phyloP scores from a whole-genome alignment of 2,329 filamentous ascomycete species.

The Aspergillus persii region DNA sequence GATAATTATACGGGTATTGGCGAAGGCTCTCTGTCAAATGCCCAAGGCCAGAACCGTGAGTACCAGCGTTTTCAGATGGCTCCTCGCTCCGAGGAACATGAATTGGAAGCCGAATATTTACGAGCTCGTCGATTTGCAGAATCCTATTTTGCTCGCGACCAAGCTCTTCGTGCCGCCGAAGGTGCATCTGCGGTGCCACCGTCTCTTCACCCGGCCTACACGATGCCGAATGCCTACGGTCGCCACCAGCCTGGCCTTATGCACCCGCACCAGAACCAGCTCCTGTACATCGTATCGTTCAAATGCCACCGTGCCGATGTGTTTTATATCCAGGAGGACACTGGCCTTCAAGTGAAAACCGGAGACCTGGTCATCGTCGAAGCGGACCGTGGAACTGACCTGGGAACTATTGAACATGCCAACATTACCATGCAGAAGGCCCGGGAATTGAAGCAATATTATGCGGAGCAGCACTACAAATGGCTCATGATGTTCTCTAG shows the following conservation, averaged over 20 bases:
- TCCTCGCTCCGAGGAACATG: constrained; percentile 29
- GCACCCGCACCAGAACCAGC: constrained; percentile 42
- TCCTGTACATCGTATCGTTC: constrained; percentile 81
- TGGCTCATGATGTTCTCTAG: constrained; percentile 99
- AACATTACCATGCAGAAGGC: constrained; percentile 86
- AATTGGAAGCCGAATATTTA: constrained; percentile 40
- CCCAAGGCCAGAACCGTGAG: constrained; percentile 45
- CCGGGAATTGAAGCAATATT: constrained; percentile 85
- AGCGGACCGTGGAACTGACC: constrained; percentile 90
- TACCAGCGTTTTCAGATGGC: constrained; percentile 36
- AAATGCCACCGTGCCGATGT: constrained; percentile 94
- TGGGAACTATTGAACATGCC: constrained; percentile 86
- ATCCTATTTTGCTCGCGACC: constrained; percentile 44
- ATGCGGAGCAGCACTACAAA: constrained; percentile 92
- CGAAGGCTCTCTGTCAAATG: constrained; percentile 36
- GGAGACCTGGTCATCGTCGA: constrained; percentile 97
- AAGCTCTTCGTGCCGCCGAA: constrained; percentile 34
- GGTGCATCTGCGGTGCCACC: constrained; percentile 34
- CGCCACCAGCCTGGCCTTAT: constrained; percentile 37
- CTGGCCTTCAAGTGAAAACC: constrained; percentile 81
- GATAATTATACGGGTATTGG: constrained; percentile 36
- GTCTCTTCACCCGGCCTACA: constrained; percentile 40
- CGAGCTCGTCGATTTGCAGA: constrained; percentile 41
- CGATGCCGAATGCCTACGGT: constrained; percentile 37
- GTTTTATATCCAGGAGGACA: constrained; percentile 95